phyloP scores from a whole-genome alignment of 768 basidiomycete genomes.

The Mycena belliarum region DNA sequence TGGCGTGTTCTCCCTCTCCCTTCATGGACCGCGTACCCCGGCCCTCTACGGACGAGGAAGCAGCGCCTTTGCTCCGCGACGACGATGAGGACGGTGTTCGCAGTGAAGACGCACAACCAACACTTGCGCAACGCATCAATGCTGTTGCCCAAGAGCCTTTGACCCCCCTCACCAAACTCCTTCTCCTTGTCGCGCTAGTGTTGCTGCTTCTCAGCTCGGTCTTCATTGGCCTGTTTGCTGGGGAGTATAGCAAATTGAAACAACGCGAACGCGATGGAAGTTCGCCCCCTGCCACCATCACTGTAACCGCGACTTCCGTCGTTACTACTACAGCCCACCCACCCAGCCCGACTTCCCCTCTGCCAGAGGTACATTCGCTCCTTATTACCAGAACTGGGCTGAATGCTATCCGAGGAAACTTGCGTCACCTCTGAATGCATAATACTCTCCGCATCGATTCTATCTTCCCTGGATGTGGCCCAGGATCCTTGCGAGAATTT shows the following conservation, averaged over 20 bases:
- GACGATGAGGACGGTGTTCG: slow-evolving; percentile 31
- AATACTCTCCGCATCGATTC: slow-evolving; percentile 75
- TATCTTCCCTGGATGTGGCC: slow-evolving; percentile 75
- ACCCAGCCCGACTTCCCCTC: slow-evolving; percentile 50
- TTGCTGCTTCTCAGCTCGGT: slow-evolving; percentile 81
- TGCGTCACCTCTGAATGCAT: slow-evolving; percentile 85
- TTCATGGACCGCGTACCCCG: slow-evolving; percentile 58
- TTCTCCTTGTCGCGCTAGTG: slow-evolving; percentile 72
- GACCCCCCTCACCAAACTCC: slow-evolving; percentile 79
- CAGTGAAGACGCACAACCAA: slow-evolving; percentile 27
- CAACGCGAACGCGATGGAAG: slow-evolving; percentile 41
- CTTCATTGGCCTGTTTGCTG: slow-evolving; percentile 94
- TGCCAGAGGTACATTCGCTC: slow-evolving; percentile 47
- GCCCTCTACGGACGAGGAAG: slow-evolving; percentile 61
- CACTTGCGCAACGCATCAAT: slow-evolving; percentile 50
- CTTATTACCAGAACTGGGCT: not conserved
- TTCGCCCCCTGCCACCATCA: slow-evolving; percentile 35
- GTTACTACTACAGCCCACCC: slow-evolving; percentile 43
- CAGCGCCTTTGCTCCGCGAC: slow-evolving; percentile 63
- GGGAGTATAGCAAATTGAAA: slow-evolving; percentile 79
- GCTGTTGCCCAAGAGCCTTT: slow-evolving; percentile 73
- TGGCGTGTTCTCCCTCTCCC: not conserved
- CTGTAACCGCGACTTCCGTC: slow-evolving; percentile 40
- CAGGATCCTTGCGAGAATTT: slow-evolving; percentile 96
- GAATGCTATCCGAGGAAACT: slow-evolving; percentile 42